phyloP scores from a whole-genome alignment of 257 asterid genomes.

The Craterostigma plantagineum region DNA sequence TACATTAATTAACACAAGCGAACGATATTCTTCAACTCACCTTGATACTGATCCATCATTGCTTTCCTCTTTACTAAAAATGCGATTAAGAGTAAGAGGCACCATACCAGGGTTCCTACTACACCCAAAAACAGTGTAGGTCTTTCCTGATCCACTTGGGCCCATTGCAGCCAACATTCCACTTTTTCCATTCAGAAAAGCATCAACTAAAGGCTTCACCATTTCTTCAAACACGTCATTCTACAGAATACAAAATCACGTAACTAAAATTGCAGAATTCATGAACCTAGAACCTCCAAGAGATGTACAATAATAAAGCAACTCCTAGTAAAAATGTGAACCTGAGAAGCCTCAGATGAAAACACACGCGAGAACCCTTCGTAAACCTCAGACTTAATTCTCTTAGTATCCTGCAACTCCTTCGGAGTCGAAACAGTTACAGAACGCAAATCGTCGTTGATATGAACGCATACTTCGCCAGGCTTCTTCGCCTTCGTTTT shows the following conservation, averaged over 20 bases:
- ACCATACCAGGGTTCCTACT: slow-evolving; percentile 85
- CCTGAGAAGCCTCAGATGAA: slow-evolving; percentile 65
- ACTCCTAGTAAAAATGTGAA: slow-evolving; percentile 1
- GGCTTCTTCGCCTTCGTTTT: slow-evolving; percentile 20
- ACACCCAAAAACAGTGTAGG: slow-evolving; percentile 78
- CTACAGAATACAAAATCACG: slow-evolving; percentile 16
- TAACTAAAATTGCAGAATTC: neutral
- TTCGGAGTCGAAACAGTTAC: slow-evolving; percentile 51
- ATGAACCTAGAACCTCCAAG: neutral
- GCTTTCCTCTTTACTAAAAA: slow-evolving; percentile 30
- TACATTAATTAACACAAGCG: neutral
- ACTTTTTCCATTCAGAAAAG: slow-evolving; percentile 55
- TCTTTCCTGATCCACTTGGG: slow-evolving; percentile 95
- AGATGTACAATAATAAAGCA: neutral
- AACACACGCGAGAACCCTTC: slow-evolving; percentile 77
- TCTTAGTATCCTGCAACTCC: slow-evolving; percentile 38
- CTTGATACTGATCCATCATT: slow-evolving; percentile 16
- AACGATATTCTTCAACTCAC: slow-evolving; percentile 14
- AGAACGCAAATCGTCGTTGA: slow-evolving; percentile 48
- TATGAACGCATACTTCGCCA: slow-evolving; percentile 27
- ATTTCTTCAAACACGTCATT: slow-evolving; percentile 50
- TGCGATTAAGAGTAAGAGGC: slow-evolving; percentile 48
- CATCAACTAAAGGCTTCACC: slow-evolving; percentile 60
- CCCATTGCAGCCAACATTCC: slow-evolving; percentile 93
- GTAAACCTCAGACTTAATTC: slow-evolving; percentile 61